phyloP scores from a whole-genome alignment of 108 stramenopile species.

The Bacterosira constricta region DNA sequence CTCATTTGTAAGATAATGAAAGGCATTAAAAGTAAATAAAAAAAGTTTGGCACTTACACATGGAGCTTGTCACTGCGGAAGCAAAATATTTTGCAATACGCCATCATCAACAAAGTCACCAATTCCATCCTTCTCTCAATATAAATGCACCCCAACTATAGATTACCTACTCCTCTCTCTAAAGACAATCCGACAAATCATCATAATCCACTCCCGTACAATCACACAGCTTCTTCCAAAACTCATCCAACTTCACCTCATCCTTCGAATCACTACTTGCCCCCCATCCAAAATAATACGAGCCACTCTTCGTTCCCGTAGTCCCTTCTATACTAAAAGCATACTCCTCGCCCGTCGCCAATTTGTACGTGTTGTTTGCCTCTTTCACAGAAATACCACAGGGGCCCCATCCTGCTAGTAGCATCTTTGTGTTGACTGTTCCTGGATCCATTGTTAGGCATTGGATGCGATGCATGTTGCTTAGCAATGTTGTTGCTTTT shows the following conservation, averaged over 20 bases:
- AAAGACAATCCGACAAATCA: slow-evolving; percentile 44
- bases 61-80: no score
- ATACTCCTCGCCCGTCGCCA: slow-evolving; percentile 36
- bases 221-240: slow-evolving; percentile 29
- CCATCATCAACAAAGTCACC: no score
- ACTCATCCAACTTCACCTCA: slow-evolving; percentile 19
- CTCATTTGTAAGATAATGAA: no score
- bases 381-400: slow-evolving; percentile 69
- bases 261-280: slow-evolving; percentile 28
- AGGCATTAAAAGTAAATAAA: no score
- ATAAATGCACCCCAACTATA: no score
- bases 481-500: slow-evolving; percentile 37
- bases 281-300: slow-evolving; percentile 54
- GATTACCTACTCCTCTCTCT: no score
- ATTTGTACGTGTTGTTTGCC: slow-evolving; percentile 54
- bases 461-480: slow-evolving; percentile 38
- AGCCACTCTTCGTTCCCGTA: slow-evolving; percentile 30
- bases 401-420: slow-evolving; percentile 91
- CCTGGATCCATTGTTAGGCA: slow-evolving; percentile 88
- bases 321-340: slow-evolving; percentile 47
- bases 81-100: no score
- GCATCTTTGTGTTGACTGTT: slow-evolving; percentile 95
- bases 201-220: slow-evolving; percentile 49
- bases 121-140: no score
- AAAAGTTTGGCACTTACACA: no score